These are phyloP conservation scores for Phylloporus sp. DNA, from an alignment of 768 basidiomycete species.

Conservation along the genomic window DNA sequence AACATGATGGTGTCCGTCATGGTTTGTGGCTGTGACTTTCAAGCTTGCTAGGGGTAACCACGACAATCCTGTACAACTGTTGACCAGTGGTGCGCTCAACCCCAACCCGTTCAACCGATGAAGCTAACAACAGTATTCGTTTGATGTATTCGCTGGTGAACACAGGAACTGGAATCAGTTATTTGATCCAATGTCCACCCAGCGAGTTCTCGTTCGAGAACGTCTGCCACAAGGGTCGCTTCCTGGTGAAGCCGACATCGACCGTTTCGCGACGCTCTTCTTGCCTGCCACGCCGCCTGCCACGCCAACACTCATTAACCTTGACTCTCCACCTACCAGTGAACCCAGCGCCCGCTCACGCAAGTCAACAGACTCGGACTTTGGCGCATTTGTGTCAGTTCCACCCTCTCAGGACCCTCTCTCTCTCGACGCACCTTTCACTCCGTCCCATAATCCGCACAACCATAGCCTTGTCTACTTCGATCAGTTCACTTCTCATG, in stretches of 20 bases:
- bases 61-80: neutral
- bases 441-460: neutral
- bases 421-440: neutral
- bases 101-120: neutral
- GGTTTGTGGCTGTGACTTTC: neutral
- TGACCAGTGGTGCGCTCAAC: neutral
- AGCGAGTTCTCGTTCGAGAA: neutral
- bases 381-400: constrained; percentile 61
- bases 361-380: constrained; percentile 43
- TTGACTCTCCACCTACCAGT: neutral
- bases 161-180: neutral
- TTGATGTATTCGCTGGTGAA: neutral
- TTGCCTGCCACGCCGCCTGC: constrained; percentile 35
- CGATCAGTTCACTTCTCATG: constrained; percentile 54
- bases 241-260: constrained; percentile 29
- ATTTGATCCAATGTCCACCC: neutral
- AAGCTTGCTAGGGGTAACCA: neutral
- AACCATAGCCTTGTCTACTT: constrained; percentile 49
- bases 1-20: too few relatives aligned
- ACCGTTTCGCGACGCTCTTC: constrained; percentile 43
- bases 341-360: constrained; percentile 1
- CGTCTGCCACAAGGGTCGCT: neutral
- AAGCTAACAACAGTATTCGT: neutral
- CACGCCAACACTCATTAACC: constrained; percentile 13
- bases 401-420: constrained; percentile 49